A percentile compares a stretch with the other conserved stretches of the same genome.
Evolutionary conservation across 2,329 filamentous ascomycete genomes (phyloP).

Genomic region (Epichloe baconii): DNA sequence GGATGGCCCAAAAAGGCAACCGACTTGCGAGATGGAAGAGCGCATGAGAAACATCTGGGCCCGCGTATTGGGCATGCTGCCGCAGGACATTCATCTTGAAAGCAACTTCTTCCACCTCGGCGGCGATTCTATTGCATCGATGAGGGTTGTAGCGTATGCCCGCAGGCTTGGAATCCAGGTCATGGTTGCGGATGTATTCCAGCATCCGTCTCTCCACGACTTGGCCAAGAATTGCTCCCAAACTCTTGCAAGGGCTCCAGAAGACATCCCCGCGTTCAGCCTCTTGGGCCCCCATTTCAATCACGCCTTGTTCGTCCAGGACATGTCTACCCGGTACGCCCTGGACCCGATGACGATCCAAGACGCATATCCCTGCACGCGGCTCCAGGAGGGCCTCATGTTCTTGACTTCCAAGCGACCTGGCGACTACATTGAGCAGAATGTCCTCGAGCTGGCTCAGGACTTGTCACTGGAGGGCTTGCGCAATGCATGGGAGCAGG

Average conservation of each 20-base stretch:
- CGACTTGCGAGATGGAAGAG: background rate
- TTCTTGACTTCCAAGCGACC: slow-evolving; percentile 17
- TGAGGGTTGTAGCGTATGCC: background rate
- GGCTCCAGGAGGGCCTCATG: slow-evolving; percentile 26
- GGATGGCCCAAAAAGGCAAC: background rate
- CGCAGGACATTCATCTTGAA: background rate
- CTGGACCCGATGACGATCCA: slow-evolving; percentile 8
- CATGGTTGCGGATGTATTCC: background rate
- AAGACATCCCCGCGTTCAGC: background rate
- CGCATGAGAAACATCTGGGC: slow-evolving; percentile 5
- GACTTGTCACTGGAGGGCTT: slow-evolving; percentile 1
- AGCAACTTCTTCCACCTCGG: slow-evolving; percentile 14
- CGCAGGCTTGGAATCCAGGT: background rate
- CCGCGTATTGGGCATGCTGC: slow-evolving; percentile 22
- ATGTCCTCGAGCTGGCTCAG: slow-evolving; percentile 6
- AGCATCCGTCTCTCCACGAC: background rate
- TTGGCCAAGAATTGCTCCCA: too few relatives aligned
- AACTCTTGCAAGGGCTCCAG: too few relatives aligned
- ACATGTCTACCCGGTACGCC: background rate
- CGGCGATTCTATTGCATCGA: background rate
- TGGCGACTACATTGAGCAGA: slow-evolving; percentile 21
- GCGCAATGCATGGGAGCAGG: slow-evolving; percentile 6
- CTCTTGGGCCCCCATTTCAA: background rate
- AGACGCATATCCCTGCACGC: slow-evolving; percentile 26
- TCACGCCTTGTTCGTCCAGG: background rate